A percentile compares a stretch with the other conserved stretches of the same genome.
Conservation (phyloP, 176 grass and related monocot genomes). For the Miscanthus lutarioriparius region DNA sequence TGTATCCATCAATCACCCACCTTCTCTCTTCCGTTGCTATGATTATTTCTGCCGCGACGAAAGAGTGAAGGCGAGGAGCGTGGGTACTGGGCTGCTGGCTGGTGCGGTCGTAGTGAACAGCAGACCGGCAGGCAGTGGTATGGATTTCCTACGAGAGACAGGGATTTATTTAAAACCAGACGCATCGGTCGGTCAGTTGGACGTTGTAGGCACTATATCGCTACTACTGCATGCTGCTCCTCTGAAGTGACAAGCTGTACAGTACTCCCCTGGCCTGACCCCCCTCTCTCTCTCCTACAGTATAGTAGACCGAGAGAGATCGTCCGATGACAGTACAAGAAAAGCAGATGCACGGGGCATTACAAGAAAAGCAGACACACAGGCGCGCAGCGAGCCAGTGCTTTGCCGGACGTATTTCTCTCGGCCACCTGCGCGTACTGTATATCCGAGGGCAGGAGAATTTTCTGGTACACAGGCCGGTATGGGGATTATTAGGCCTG, state of each 20-base stretch:
- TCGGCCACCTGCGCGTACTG: background rate
- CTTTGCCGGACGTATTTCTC: conserved; percentile 5
- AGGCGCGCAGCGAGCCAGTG: background rate
- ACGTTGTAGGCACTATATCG: conserved; percentile 49
- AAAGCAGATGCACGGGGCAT: conserved; percentile 28
- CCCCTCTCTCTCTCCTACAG: background rate
- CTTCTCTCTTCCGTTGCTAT: background rate
- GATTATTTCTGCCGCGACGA: conserved; percentile 24
- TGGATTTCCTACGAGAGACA: no score
- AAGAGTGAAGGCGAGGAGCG: conserved; percentile 33
- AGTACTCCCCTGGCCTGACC: background rate
- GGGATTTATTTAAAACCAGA: no score
- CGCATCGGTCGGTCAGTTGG: background rate
- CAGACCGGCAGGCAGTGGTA: conserved; percentile 3
- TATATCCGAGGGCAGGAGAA: background rate
- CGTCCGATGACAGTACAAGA: conserved; percentile 39
- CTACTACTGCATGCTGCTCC: conserved; percentile 31
- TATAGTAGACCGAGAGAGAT: background rate
- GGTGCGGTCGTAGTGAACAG: background rate
- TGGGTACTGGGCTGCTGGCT: background rate
- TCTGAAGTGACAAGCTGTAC: conserved; percentile 71
- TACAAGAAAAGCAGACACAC: conserved; percentile 28
- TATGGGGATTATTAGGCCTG: no score
- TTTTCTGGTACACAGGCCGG: no score
- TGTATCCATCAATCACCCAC: background rate